phyloP scores from a whole-genome alignment of 441 rosid genomes.

The Erodium texanum region DNA sequence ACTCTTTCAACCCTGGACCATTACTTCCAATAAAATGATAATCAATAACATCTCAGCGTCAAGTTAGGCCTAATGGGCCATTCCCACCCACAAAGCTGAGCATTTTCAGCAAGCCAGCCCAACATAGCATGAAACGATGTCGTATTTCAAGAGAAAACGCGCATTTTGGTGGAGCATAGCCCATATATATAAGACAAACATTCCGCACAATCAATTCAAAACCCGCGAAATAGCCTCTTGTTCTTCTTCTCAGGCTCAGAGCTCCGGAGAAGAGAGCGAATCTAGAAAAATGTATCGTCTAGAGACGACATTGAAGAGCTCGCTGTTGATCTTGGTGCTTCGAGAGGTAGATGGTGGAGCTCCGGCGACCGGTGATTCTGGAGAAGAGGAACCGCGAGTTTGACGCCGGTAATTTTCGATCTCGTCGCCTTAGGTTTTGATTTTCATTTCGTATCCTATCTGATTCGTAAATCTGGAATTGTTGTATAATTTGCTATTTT shows the following conservation, averaged over 20 bases:
- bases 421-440: background rate
- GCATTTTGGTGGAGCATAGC: background rate
- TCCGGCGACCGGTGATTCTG: background rate
- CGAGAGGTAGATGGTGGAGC: background rate
- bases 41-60: no score
- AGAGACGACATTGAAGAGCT: background rate
- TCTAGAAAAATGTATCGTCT: background rate
- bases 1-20: no score
- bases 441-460: background rate
- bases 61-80: no score
- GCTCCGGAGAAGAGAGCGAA: background rate
- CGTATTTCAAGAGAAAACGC: background rate
- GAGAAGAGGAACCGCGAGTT: background rate
- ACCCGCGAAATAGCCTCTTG: background rate
- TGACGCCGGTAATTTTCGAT: background rate
- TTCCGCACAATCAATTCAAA: background rate
- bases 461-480: no score
- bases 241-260: no score
- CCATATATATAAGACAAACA: background rate
- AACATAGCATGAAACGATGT: background rate
- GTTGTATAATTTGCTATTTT: background rate
- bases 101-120: no score
- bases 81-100: no score
- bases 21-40: no score
- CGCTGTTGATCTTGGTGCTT: background rate